These are phyloP conservation scores for Hypoxylon fuscum DNA, from an alignment of 495 filamentous ascomycete species.

Conservation along the genomic window DNA sequence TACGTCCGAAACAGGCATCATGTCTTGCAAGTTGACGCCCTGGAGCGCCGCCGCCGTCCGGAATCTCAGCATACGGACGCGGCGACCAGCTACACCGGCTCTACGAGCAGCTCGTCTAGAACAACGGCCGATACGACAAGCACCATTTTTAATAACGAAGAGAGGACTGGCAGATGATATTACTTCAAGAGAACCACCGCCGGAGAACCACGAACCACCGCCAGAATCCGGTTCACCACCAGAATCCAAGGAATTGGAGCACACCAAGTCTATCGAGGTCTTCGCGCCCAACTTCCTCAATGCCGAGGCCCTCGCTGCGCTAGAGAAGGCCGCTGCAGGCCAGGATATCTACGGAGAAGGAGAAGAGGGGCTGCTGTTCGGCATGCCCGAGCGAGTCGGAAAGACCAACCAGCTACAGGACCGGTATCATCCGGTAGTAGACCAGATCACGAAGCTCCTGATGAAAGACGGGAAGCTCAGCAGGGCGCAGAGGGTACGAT, in stretches of 20 bases:
- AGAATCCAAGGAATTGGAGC: neutral
- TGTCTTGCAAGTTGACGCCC: constrained; percentile 62
- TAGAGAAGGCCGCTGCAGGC: constrained; percentile 40
- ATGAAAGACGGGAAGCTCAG: constrained; percentile 90
- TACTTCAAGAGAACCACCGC: constrained; percentile 18
- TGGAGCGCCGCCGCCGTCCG: constrained; percentile 53
- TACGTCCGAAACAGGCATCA: constrained; percentile 42
- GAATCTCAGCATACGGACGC: constrained; percentile 54
- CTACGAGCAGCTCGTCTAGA: constrained; percentile 10
- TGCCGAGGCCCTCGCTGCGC: constrained; percentile 46
- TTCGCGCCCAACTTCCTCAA: constrained; percentile 48
- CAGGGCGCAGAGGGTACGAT: constrained; percentile 79
- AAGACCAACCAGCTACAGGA: constrained; percentile 70
- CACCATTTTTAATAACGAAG: constrained; percentile 20
- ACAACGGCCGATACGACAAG: constrained; percentile 5
- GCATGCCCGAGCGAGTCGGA: constrained; percentile 70
- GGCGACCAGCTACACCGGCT: constrained; percentile 41
- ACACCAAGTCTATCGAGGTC: constrained; percentile 25
- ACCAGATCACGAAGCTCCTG: constrained; percentile 86
- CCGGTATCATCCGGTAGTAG: constrained; percentile 81
- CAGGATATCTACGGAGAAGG: constrained; percentile 15
- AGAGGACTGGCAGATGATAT: constrained; percentile 34
- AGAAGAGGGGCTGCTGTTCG: constrained; percentile 74
- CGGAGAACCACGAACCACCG: constrained; percentile 9
- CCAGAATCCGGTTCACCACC: constrained; percentile 7